Base-by-base conservation (phyloP, 768 basidiomycete genomes). In the Cystofilobasidium ferigula region DNA sequence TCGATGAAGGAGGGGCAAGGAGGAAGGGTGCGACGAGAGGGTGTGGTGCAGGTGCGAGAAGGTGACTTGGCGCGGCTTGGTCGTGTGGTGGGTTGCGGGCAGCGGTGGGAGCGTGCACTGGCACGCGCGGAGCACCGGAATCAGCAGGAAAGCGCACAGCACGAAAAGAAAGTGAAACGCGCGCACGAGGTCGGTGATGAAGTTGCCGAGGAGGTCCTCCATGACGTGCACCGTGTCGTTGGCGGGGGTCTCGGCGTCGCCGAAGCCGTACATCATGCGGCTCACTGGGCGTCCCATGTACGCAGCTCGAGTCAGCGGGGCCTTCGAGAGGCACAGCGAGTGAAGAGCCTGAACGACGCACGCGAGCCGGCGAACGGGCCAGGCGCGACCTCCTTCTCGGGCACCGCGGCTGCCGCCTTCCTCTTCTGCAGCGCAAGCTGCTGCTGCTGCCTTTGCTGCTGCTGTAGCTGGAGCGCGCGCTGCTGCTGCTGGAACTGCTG, bases 201-300 rank as follows among this genome's bases (percentile, higher is more conserved):
- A 92, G 74, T 92, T 89, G 48, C 91, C 82, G 59, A 94, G 78
- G 61, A 94, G 90, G 73, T 94, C 90, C 73, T 94, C 90, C 88
- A 94, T 88, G 43, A 93, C 87, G 69, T 84, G 86, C 32, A 92
- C 87, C 0, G 88, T 87, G 71, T 95, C 91, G 43, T 83, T 86
- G 3, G 89, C 86, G 0, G 90, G 88, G 70, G 89, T 87, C 20
- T 86, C 81, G 73, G 90, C 89, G 74, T 95, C 91, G 14, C 91
- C 91, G 76, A 94, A 95, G 34, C 88, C 90, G 72, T 90, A 93
- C 89, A 91, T 90, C 59, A 92, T 78, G 68, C 81, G 87, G 71
- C 85, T 84, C 66, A 92, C 89, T 89, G 36, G 3, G 7, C 9
- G 24, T 20, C 24, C 26, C 10, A 48, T 14, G 22, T 48, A 20